Evolutionary conservation across 2,329 filamentous ascomycete species (phyloP), one percentile per base, ranked within the genome.

Genomic region (Cytospora mali): DNA sequence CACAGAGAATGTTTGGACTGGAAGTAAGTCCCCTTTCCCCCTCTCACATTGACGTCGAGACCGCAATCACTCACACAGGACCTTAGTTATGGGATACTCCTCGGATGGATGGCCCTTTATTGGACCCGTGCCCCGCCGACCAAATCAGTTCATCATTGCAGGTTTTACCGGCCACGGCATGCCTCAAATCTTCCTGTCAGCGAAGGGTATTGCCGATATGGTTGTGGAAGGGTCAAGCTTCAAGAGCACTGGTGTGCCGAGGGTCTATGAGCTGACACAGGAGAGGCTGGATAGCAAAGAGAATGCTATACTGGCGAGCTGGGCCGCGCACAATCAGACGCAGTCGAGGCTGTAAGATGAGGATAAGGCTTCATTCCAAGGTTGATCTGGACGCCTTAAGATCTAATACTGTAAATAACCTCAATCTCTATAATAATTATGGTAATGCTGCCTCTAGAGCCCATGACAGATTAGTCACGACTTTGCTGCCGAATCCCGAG

Each of bases 101-200:
- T 71, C 72, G 0, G 80, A 83, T 62, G 71, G 69, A 0, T 65
- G 76, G 18, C 80, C 81, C 0, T 75, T 77, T n/a, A 69, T 84
- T 1, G 80, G 81, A 0, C 65, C 67, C 0, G 71, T 84, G 0
- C 80, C 80, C 0, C 75, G 70, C 0, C 74, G 72, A 53, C 61
- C 71, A 2, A 74, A 73, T 6, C 75, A 80, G 65, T 79, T 75
- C 53, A 71, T 84, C n/a, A 69, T 80, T 25, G 80, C 77, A 0
- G 81, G 81, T 0, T 84, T 83, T 64, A 78, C 76, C 31, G 81
- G 82, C 0, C 80, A 83, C 61, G 82, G 81, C 0, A 84, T 84
- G 80, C 75, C 79, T 0, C 68, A 79, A 27, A 75, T 81, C 21
- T 77, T 77, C 23, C 70, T 79, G 0, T 69, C 74, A 6, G 75